phyloP scores from a whole-genome alignment of 2,329 filamentous ascomycete genomes.

The Epichloe typhina region DNA sequence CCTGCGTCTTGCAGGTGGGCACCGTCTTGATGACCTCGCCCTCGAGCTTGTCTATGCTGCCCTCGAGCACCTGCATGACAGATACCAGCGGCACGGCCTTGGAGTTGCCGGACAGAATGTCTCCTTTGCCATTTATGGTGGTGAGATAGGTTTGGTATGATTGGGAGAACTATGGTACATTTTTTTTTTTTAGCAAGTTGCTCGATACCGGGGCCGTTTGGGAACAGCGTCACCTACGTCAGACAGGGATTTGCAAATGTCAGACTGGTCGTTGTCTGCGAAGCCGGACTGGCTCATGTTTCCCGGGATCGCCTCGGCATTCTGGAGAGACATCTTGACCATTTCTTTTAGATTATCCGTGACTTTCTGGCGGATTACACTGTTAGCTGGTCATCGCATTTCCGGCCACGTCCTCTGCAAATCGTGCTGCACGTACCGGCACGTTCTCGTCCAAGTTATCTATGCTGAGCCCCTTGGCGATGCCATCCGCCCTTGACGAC shows the following conservation, averaged over 20 bases:
- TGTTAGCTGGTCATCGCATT: not conserved
- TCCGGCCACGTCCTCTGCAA: not conserved
- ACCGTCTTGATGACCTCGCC: conserved; percentile 7
- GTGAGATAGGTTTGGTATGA: conserved; percentile 9
- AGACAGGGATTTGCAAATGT: conserved; percentile 8
- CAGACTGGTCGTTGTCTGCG: conserved; percentile 5
- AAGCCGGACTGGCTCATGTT: not conserved
- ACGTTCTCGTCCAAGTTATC: not conserved
- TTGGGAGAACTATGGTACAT: conserved; percentile 5
- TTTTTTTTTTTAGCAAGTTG: not conserved
- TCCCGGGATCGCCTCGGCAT: not conserved
- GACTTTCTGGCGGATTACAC: not conserved
- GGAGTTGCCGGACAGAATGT: conserved; percentile 5
- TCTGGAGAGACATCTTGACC: not conserved
- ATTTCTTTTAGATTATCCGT: not conserved
- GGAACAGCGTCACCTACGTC: conserved; percentile 2
- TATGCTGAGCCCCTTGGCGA: conserved; percentile 1
- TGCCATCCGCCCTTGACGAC: conserved; percentile 4
- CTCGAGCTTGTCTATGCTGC: conserved; percentile 9
- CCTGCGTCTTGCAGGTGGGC: conserved; percentile 6
- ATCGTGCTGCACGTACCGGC: not conserved
- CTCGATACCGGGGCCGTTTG: not conserved
- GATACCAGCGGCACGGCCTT: conserved; percentile 6
- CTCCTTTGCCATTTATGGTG: conserved; percentile 6
- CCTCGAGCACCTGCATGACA: conserved; percentile 8